phyloP scores from a whole-genome alignment of 306 rosid species.

The Dryas alaskensis region DNA sequence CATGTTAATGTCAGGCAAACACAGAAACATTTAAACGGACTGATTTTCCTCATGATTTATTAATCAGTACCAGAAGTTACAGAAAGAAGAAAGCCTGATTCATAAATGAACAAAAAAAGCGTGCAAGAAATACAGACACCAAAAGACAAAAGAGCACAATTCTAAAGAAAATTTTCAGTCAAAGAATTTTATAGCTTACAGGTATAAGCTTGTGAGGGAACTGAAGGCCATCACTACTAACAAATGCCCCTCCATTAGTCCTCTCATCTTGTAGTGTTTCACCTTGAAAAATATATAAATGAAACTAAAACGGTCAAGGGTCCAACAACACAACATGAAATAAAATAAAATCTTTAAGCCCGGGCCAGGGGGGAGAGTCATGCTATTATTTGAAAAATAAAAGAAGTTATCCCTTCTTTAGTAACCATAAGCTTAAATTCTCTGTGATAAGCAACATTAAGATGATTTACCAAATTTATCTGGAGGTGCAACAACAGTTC shows the following conservation, averaged over 20 bases:
- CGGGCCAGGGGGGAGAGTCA: background rate
- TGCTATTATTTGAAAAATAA: background rate
- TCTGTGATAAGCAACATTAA: slow-evolving; percentile 23
- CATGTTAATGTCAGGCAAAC: background rate
- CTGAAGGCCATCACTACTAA: slow-evolving; percentile 76
- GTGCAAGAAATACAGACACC: background rate
- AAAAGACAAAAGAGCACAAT: background rate
- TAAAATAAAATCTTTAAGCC: background rate
- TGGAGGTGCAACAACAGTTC: slow-evolving; percentile 96
- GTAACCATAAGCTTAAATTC: slow-evolving; percentile 17
- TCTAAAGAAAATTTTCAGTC: slow-evolving; percentile 2
- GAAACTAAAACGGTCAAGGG: slow-evolving; percentile 2
- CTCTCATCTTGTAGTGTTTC: slow-evolving; percentile 92
- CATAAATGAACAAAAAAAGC: background rate
- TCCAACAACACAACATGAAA: slow-evolving; percentile 8
- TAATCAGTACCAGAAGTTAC: background rate
- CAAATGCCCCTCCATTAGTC: slow-evolving; percentile 85
- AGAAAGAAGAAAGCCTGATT: background rate
- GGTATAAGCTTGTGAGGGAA: slow-evolving; percentile 94
- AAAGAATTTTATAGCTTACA: slow-evolving; percentile 41
- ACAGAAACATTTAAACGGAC: background rate
- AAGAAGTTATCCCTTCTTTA: slow-evolving; percentile 21
- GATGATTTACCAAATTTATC: slow-evolving; percentile 83
- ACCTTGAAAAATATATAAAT: slow-evolving; percentile 41
- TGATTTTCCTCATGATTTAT: background rate